Evolutionary conservation across 2,329 filamentous ascomycete species (phyloP).

Genomic region (Colletotrichum tropicale): DNA sequence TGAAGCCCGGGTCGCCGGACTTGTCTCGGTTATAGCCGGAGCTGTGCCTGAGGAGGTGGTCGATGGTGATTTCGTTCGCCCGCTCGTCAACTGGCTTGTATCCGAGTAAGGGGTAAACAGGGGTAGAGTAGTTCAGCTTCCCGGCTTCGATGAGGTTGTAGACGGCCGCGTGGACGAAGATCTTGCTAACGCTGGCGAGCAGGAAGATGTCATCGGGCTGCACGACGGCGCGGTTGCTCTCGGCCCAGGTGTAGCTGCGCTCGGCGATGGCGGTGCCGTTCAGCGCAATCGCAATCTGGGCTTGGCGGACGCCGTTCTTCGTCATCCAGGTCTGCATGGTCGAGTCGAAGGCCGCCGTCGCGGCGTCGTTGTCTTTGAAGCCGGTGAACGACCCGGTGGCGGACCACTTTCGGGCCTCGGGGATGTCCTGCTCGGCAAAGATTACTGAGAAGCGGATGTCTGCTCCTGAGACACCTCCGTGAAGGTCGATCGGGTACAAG

Average conservation of each 20-base stretch:
- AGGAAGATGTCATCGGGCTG: conserved; percentile 16
- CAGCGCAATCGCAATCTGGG: conserved; percentile 13
- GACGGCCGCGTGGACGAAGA: conserved; percentile 21
- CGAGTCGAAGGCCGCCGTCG: not conserved
- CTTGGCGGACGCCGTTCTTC: conserved; percentile 19
- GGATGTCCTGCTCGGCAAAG: conserved; percentile 15
- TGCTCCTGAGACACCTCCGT: conserved; percentile 2
- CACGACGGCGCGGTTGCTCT: conserved; percentile 12
- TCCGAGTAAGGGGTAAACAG: conserved; percentile 6
- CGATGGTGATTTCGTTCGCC: conserved; percentile 14
- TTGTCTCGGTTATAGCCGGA: conserved; percentile 9
- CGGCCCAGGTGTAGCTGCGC: conserved; percentile 21
- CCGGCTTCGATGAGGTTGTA: conserved; percentile 9
- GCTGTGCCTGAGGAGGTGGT: conserved; percentile 8
- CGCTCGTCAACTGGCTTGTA: conserved; percentile 5
- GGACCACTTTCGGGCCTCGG: conserved; percentile 8
- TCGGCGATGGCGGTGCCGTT: conserved; percentile 8
- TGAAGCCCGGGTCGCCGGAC: conserved; percentile 3
- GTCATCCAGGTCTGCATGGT: conserved; percentile 13
- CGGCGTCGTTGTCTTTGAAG: not conserved
- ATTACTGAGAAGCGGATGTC: conserved; percentile 13
- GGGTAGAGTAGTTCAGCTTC: not conserved
- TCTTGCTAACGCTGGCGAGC: conserved; percentile 21
- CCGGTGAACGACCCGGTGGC: conserved; percentile 2
- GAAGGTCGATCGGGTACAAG: conserved; percentile 16